Evolutionary conservation across 441 rosid species (phyloP).

Genomic region (Omphalea diandra): DNA sequence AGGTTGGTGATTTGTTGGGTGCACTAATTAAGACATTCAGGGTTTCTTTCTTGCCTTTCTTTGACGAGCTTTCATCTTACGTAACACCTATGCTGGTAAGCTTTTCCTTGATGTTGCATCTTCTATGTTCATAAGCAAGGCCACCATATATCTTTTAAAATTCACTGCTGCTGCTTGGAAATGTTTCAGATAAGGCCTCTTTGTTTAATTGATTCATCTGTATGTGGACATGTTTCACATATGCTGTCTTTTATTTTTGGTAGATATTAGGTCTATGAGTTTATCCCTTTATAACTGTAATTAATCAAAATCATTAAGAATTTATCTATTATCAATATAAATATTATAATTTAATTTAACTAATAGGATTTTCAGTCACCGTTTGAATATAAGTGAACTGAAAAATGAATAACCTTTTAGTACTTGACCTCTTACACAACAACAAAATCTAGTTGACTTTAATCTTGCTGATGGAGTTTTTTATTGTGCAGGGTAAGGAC

Average conservation of each 20-base stretch:
- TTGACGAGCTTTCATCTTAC: conserved; percentile 83
- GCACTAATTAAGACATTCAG: conserved; percentile 80
- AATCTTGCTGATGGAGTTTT: not conserved
- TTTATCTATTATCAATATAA: no score
- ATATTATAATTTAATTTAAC: no score
- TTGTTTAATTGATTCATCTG: not conserved
- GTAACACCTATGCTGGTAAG: conserved; percentile 96
- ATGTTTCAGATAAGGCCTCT: not conserved
- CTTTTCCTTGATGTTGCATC: conserved; percentile 7
- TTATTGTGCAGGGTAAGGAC: conserved; percentile 71
- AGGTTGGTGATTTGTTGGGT: conserved; percentile 95
- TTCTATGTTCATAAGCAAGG: not conserved
- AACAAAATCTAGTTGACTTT: not conserved
- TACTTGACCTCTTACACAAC: not conserved
- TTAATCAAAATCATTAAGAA: no score
- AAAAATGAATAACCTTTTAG: no score
- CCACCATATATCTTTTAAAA: not conserved
- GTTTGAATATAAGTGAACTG: no score
- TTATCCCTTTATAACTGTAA: not conserved
- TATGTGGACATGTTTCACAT: not conserved
- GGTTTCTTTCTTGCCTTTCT: conserved; percentile 81
- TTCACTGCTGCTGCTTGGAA: not conserved
- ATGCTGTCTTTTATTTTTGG: not conserved
- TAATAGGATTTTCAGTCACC: no score
- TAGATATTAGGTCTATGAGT: not conserved